Evolutionary conservation across 257 asterid species (phyloP).

Genomic region (Solanum habrochaites): DNA sequence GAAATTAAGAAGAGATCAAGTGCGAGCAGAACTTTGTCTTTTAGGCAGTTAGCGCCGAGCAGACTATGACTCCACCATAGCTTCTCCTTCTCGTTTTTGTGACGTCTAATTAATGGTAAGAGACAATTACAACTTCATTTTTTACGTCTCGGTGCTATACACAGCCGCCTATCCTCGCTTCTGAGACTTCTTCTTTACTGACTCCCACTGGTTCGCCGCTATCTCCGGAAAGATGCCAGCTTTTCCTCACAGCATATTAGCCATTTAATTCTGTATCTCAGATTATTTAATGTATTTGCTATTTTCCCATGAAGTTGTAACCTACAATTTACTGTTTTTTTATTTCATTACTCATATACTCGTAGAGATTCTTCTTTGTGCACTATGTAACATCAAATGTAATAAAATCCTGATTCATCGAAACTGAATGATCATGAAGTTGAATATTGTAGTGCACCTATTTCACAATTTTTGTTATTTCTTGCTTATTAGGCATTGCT

Average conservation of each 20-base stretch:
- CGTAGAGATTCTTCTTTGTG: neutral
- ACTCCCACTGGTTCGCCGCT: too few relatives aligned
- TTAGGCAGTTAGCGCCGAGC: conserved; percentile 27
- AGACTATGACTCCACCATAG: conserved; percentile 24
- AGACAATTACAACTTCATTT: too few relatives aligned
- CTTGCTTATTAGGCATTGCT: neutral
- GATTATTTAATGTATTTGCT: neutral
- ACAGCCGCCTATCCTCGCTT: too few relatives aligned
- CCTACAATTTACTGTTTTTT: neutral
- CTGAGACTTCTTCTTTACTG: too few relatives aligned
- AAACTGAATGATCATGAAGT: neutral
- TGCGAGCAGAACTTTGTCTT: conserved; percentile 45
- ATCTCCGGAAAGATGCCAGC: too few relatives aligned
- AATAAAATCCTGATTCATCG: neutral
- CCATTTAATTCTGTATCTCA: neutral
- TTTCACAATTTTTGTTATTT: neutral
- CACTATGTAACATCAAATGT: neutral
- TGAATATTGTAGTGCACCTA: neutral
- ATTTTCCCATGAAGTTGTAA: neutral
- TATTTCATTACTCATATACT: neutral
- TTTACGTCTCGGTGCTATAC: too few relatives aligned
- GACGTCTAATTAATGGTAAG: neutral
- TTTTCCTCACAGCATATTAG: neutral
- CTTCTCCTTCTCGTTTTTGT: neutral
- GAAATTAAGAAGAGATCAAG: conserved; percentile 59